Evolutionary conservation across 2,329 filamentous ascomycete species (phyloP), one percentile per base, ranked within the genome.

Genomic region (Didymella arachidicola): DNA sequence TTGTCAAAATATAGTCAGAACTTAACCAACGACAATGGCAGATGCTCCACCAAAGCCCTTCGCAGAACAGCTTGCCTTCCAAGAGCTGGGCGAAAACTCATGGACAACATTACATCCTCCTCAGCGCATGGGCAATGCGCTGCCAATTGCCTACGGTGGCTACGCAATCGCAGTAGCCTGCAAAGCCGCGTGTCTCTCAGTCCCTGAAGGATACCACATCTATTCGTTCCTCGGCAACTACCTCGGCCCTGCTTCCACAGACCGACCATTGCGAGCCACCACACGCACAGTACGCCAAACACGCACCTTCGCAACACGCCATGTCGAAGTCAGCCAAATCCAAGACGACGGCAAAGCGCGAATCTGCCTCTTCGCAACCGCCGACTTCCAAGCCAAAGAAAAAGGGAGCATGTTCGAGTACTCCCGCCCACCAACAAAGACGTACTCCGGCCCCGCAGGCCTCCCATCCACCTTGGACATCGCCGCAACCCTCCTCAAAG

Each of bases 221-320:
- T 84, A 84, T 64, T 82, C 81, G 0, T 64, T 80, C 0, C 62
- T 80, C 0, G 82, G 82, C 0, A 75, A 81, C 55, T 84, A 79
- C 47, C 77, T 81, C 0, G 80, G 82, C 2, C 81, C 82, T 1
- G 78, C 81, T 2, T 69, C 74, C 18, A 79, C 72, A 0, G 77
- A 79, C 26, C 70, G 75, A 19, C 76, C 75, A 16, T 60, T 83
- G 1, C 64, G 65, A 34, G 77, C 76, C 49, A 72, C 61, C 3
- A 78, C 82, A 1, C 68, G 71, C 18, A 63, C 61, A 16, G 72
- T 78, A 2, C 75, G 82, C 12, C 77, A 80, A 47, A 83, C 82
- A 1, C 74, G 78, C 14, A 80, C 80, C 0, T 84, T 84, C 53
- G 78, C 78, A 2, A 84, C 82, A 0, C 73, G 81, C 2, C 72